Evolutionary conservation across 2,329 filamentous ascomycete genomes (phyloP).

Genomic region (Aspergillus cejpii): DNA sequence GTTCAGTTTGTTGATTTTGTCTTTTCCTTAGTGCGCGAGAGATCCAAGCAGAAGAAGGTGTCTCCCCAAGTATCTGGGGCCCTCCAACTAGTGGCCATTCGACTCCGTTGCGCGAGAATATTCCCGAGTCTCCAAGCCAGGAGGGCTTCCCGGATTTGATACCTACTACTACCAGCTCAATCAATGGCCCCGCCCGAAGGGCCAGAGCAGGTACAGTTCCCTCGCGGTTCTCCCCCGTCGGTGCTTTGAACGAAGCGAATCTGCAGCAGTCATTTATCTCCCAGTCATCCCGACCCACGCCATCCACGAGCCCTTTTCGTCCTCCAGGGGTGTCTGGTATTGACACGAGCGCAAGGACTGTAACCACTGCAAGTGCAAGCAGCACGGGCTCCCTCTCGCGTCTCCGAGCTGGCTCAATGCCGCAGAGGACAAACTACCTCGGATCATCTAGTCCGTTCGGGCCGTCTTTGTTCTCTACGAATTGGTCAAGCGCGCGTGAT

Average conservation of each 20-base stretch:
- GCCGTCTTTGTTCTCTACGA: conserved; percentile 77
- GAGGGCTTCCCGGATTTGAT: conserved; percentile 92
- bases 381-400: conserved; percentile 74
- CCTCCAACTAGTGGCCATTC: conserved; percentile 95
- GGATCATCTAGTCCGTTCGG: conserved; percentile 65
- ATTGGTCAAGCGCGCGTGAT: conserved; percentile 74
- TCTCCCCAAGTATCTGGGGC: conserved; percentile 76
- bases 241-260: conserved; percentile 52
- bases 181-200: conserved; percentile 64
- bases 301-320: conserved; percentile 81
- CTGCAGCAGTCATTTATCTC: conserved; percentile 56
- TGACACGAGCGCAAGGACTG: conserved; percentile 36
- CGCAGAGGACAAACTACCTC: conserved; percentile 69
- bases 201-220: conserved; percentile 93
- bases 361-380: conserved; percentile 43
- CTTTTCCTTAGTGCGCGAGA: conserved; percentile 66
- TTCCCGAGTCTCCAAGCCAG: conserved; percentile 85
- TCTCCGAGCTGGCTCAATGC: conserved; percentile 87
- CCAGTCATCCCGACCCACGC: conserved; percentile 77
- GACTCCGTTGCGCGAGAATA: conserved; percentile 91
- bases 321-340: conserved; percentile 45
- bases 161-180: conserved; percentile 58
- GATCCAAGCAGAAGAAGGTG: conserved; percentile 92
- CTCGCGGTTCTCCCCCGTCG: conserved; percentile 79
- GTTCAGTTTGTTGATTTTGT: conserved; percentile 7